phyloP scores from a whole-genome alignment of 768 basidiomycete species.

The Trametes punicea region DNA sequence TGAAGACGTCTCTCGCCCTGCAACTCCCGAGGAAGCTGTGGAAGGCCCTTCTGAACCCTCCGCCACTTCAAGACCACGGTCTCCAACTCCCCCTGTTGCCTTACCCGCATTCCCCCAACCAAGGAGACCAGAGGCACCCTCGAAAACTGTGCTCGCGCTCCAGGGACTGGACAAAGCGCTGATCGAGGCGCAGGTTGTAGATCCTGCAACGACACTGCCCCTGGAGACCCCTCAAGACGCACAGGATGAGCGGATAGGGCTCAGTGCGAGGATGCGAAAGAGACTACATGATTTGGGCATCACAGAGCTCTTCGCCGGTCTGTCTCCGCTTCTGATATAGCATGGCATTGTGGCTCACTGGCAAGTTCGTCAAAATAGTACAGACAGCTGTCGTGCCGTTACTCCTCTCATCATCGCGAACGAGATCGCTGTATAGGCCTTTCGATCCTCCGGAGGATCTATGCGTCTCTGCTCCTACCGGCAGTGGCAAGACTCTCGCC shows the following conservation, averaged over 20 bases:
- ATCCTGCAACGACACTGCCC: conserved; percentile 45
- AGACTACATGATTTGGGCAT: conserved; percentile 76
- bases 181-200: conserved; percentile 64
- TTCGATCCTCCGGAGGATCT: conserved; percentile 71
- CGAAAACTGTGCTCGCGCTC: conserved; percentile 63
- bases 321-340: conserved; percentile 24
- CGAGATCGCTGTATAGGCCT: conserved; percentile 58
- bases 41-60: neutral
- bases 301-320: conserved; percentile 86
- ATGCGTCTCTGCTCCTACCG: conserved; percentile 95
- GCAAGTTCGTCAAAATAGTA: conserved; percentile 44
- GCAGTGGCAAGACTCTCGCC: conserved; percentile 96
- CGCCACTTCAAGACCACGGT: conserved; percentile 1
- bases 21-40: neutral
- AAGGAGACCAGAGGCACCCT: conserved; percentile 61
- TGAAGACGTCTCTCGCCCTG: neutral
- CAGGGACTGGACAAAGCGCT: conserved; percentile 79
- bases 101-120: conserved; percentile 73
- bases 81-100: conserved; percentile 32
- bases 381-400: conserved; percentile 88
- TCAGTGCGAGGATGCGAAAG: conserved; percentile 57
- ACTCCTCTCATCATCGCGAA: conserved; percentile 47
- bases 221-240: conserved; percentile 40
- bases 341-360: neutral
- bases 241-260: conserved; percentile 42